phyloP scores from a whole-genome alignment of 1,139 yeast species.

The Hyphopichia fennica region DNA sequence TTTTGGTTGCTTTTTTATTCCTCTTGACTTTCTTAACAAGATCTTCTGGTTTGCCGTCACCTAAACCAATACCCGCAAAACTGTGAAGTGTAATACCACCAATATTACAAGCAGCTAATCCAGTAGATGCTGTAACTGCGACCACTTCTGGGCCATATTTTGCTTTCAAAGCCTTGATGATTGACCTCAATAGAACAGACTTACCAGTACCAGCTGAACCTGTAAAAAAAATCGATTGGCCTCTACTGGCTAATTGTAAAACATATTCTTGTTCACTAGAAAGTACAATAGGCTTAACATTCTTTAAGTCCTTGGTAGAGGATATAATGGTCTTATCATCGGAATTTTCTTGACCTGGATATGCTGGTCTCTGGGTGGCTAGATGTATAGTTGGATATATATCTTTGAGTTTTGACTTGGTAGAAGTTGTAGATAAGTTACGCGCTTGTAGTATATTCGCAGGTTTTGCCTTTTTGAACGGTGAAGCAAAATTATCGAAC shows the following conservation, averaged over 20 bases:
- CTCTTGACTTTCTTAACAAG: slow-evolving; percentile 57
- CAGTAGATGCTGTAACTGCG: slow-evolving; percentile 90
- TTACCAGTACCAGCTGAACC: slow-evolving; percentile 98
- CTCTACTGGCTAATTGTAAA: slow-evolving; percentile 32
- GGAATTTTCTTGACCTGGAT: not conserved
- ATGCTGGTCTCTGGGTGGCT: slow-evolving; percentile 16
- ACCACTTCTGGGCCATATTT: slow-evolving; percentile 53
- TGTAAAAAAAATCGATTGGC: slow-evolving; percentile 73
- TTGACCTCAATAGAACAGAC: slow-evolving; percentile 69
- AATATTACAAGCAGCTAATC: slow-evolving; percentile 87
- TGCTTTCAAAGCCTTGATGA: slow-evolving; percentile 59
- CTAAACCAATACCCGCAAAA: slow-evolving; percentile 84
- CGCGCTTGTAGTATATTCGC: not conserved
- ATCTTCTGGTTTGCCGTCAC: slow-evolving; percentile 35
- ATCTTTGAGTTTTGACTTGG: not conserved
- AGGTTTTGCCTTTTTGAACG: not conserved
- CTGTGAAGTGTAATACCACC: slow-evolving; percentile 88
- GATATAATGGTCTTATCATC: not conserved
- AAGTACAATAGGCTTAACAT: slow-evolving; percentile 36
- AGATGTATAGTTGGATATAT: slow-evolving; percentile 11
- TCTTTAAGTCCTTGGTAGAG: slow-evolving; percentile 13
- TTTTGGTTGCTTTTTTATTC: slow-evolving; percentile 49
- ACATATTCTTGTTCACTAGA: slow-evolving; percentile 45
- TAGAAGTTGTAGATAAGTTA: not conserved
- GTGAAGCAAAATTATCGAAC: not conserved